Conservation (phyloP, 1,139 yeast species). For the Yamadazyma buinensis region DNA sequence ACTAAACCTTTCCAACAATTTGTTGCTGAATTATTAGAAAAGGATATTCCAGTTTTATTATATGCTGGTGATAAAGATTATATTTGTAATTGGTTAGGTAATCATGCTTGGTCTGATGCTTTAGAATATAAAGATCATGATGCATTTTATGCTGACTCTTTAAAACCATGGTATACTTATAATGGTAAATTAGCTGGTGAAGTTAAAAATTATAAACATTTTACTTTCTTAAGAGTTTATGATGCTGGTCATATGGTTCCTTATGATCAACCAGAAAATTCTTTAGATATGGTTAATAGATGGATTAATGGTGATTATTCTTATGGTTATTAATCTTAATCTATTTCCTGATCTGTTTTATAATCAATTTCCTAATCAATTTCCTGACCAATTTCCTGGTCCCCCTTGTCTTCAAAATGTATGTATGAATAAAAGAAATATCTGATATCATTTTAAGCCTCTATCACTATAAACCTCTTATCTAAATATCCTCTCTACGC, state of each 20-base stretch:
- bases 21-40: conserved; percentile 54
- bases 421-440: no score
- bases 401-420: no score
- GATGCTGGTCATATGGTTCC: conserved; percentile 55
- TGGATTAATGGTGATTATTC: conserved; percentile 26
- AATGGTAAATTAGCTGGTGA: conserved; percentile 39
- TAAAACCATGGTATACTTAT: conserved; percentile 35
- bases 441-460: no score
- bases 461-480: no score
- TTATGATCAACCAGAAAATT: conserved; percentile 42
- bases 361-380: no score
- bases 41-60: conserved; percentile 63
- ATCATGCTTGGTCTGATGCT: conserved; percentile 71
- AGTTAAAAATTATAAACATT: conserved; percentile 42
- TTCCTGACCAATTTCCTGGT: no score
- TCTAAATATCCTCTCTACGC: no score
- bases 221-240: conserved; percentile 44
- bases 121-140: conserved; percentile 62
- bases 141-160: conserved; percentile 43
- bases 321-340: conserved; percentile 10
- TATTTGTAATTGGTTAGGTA: conserved; percentile 85
- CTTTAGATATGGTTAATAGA: conserved; percentile 45
- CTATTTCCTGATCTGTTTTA: no score
- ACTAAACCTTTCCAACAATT: conserved; percentile 81
- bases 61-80: conserved; percentile 87